phyloP scores from a whole-genome alignment of 441 rosid species.

The Flueggea neowawraea region DNA sequence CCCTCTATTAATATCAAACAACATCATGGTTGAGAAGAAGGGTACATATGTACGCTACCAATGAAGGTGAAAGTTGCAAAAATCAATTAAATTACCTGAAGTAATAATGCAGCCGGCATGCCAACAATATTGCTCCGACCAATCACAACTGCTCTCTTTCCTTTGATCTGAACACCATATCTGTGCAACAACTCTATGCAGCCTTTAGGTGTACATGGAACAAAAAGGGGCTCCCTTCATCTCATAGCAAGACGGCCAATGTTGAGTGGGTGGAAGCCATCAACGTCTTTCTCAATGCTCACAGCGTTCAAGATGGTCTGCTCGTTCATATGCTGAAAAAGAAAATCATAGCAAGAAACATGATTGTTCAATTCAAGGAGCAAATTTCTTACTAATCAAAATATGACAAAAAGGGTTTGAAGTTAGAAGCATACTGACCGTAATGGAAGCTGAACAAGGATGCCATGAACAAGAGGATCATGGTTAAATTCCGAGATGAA shows the following conservation, averaged over 20 bases:
- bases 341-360: neutral
- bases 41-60: neutral
- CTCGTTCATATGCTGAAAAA: constrained; percentile 73
- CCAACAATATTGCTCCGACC: constrained; percentile 97
- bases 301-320: constrained; percentile 74
- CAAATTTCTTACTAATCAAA: neutral
- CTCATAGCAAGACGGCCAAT: constrained; percentile 87
- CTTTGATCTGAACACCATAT: constrained; percentile 67
- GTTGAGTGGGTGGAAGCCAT: constrained; percentile 85
- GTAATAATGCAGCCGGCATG: constrained; percentile 86
- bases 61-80: neutral
- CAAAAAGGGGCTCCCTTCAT: constrained; percentile 78
- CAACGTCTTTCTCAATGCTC: constrained; percentile 81
- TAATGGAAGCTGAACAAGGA: constrained; percentile 87
- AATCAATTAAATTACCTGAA: constrained; percentile 45
- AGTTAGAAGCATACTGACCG: constrained; percentile 52
- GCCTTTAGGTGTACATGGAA: constrained; percentile 93
- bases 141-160: constrained; percentile 80
- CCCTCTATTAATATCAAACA: constrained; percentile 43
- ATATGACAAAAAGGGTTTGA: neutral
- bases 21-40: neutral
- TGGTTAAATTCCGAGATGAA: constrained; percentile 53
- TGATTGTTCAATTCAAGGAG: neutral
- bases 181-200: constrained; percentile 87
- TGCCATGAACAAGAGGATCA: constrained; percentile 81